A percentile compares a stretch with the other conserved stretches of the same genome.
Conservation (phyloP, 2,329 filamentous ascomycete genomes). For the Myriosclerotinia duriaeana region DNA sequence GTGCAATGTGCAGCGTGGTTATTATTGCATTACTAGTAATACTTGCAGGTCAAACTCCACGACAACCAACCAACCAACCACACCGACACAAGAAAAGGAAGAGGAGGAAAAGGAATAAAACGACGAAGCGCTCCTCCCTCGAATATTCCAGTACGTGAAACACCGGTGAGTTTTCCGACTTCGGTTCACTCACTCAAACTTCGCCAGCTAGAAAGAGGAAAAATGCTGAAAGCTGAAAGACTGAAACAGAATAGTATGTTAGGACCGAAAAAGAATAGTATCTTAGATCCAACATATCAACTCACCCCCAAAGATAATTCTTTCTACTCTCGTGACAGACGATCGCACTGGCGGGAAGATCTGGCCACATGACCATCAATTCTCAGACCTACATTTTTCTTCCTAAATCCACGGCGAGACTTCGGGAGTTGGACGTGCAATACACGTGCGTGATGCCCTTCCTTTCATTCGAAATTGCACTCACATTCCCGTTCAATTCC, state of each 20-base stretch:
- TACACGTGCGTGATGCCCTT: not conserved
- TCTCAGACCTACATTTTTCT: not conserved
- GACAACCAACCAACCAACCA: slow-evolving; percentile 6
- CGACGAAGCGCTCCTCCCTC: not conserved
- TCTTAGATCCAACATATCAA: not conserved
- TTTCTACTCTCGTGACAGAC: not conserved
- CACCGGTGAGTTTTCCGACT: slow-evolving; percentile 5
- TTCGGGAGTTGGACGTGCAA: not conserved
- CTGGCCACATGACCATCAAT: not conserved
- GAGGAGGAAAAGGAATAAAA: not conserved
- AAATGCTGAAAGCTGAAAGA: not conserved
- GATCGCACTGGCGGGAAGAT: not conserved
- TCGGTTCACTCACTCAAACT: not conserved
- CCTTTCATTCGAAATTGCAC: not conserved
- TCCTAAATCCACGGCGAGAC: not conserved
- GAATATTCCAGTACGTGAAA: not conserved
- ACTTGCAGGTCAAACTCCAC: not conserved
- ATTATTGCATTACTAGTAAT: not conserved
- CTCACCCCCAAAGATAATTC: not conserved
- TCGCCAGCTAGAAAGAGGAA: not conserved
- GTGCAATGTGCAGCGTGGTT: not conserved
- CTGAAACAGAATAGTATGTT: not conserved
- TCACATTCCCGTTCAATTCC: not conserved
- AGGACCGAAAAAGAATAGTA: too few relatives aligned
- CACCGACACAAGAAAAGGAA: not conserved